Conservation (phyloP, 257 asterid species). For the Thymus quinquecostatus region DNA sequence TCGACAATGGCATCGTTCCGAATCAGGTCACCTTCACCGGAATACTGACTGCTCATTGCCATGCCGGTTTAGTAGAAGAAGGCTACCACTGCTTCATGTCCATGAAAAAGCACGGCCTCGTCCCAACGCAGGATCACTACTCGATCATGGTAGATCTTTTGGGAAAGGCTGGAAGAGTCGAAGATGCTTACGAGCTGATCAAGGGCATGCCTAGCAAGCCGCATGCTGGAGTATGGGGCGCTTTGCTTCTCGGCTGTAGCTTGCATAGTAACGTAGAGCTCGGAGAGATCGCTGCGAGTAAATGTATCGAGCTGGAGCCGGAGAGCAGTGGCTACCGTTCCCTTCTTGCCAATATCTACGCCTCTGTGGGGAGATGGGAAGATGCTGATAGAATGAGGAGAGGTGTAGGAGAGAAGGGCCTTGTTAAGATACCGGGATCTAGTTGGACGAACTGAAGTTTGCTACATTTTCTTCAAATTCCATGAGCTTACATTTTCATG, state of each 20-base stretch:
- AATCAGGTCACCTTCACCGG: constrained; percentile 71
- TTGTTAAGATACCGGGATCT: constrained; percentile 62
- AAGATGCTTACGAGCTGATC: constrained; percentile 73
- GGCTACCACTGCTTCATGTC: constrained; percentile 67
- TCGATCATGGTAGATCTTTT: constrained; percentile 81
- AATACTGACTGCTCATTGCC: constrained; percentile 68
- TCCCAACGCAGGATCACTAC: constrained; percentile 78
- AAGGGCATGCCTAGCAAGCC: constrained; percentile 68
- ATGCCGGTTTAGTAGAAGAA: constrained; percentile 81
- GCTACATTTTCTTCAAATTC: no score
- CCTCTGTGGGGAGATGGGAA: constrained; percentile 83
- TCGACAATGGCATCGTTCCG: constrained; percentile 52
- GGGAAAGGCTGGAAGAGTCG: constrained; percentile 74
- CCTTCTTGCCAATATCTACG: constrained; percentile 80
- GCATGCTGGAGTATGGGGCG: constrained; percentile 95
- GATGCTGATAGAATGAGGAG: constrained; percentile 70
- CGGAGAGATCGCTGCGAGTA: constrained; percentile 67
- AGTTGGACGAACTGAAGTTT: constrained; percentile 59
- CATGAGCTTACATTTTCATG: no score
- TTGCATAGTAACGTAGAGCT: constrained; percentile 75
- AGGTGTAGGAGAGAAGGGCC: constrained; percentile 52
- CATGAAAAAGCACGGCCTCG: constrained; percentile 61
- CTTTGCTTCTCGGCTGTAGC: constrained; percentile 89
- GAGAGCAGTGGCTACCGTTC: constrained; percentile 68
- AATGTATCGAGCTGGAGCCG: constrained; percentile 78